Evolutionary conservation across 75 land plant genomes (phyloP), one percentile per base, ranked within the genome.

Genomic region (Adiantum capillusveneris): DNA sequence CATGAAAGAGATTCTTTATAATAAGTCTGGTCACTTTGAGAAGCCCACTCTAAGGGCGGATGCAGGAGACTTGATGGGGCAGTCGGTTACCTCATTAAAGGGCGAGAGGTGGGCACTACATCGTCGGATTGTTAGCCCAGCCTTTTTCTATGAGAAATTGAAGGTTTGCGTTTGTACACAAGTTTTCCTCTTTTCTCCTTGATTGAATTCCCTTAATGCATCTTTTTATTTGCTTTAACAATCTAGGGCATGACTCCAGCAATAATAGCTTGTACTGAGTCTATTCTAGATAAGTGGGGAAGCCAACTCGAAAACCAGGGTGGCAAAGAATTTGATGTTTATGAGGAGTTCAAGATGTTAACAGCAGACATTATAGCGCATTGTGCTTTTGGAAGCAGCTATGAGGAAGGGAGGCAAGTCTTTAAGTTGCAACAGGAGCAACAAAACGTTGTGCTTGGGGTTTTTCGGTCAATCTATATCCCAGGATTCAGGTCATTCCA

Each of bases 251-350:
- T 66, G 60, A 34, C 49, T 17, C 60, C 31, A 18, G 66, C 64
- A 0, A 75, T 80, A 41, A 43, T 54, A 17, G 43, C 31, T 9
- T 72, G 71, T 34, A 41, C 58, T 7, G 43, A 53, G 7, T 7
- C 31, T 19, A 53, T 70, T 64, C 62, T 75, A 34, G 65, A 68
- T 3, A 55, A 31, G 16, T 80, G 79, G 83, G 58, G 67, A 29
- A 37, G 55, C 25, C 28, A 53, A 24, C 1, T 53, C 25, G 12
- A 12, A 1, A 5, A 22, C 28, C 2, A 53, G 25, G 25, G 6
- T 5, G 25, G 24, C 44, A 17, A 26, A 14, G 79, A 76, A 43
- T 16, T 76, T 9, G 56, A 70, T 14, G 69, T 70, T 14, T 24
- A 37, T 17, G 58, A 51, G 7, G 53, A 61, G 19, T 36, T 70